These are phyloP conservation scores for Brassica napus DNA, from an alignment of 345 rosid species.

Conservation along the genomic window Da-Ae NC_063451.1:5139001-5139500, in stretches of 20 bases:
- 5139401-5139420: neutral
- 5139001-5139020: slow-evolving; percentile 94
- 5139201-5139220: slow-evolving; percentile 78
- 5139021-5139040: slow-evolving; percentile 97
- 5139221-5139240: slow-evolving; percentile 78
- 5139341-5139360: slow-evolving; percentile 54
- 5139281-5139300: slow-evolving; percentile 85
- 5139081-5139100: neutral
- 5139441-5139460: slow-evolving; percentile 57
- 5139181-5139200: slow-evolving; percentile 57
- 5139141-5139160: slow-evolving; percentile 26
- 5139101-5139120: neutral
- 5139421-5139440: slow-evolving; percentile 60
- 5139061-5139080: slow-evolving; percentile 76
- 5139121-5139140: slow-evolving; percentile 17
- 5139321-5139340: slow-evolving; percentile 69
- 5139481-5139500: slow-evolving; percentile 93
- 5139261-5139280: slow-evolving; percentile 77
- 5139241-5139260: slow-evolving; percentile 87
- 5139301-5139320: slow-evolving; percentile 88
- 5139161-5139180: slow-evolving; percentile 91
- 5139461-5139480: slow-evolving; percentile 80
- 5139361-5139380: slow-evolving; percentile 8
- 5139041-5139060: slow-evolving; percentile 98
- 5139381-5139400: neutral